Evolutionary conservation across 352 stramenopile genomes (phyloP), one percentile per base, ranked within the genome.

Genomic region (Globisporangium cystogenes): DNA sequence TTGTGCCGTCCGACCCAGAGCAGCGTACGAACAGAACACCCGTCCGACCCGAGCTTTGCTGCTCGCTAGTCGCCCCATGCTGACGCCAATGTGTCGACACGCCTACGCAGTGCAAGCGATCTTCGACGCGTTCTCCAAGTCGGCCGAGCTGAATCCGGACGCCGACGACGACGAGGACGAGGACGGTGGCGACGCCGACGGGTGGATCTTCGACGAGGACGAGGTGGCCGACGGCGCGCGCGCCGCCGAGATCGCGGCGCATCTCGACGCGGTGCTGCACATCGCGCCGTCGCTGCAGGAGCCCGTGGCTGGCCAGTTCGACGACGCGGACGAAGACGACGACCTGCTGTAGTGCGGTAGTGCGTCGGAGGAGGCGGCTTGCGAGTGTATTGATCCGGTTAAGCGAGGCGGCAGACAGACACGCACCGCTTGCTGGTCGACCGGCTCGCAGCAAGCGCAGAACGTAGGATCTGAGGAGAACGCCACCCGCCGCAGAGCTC

Each of bases 161-260:
- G n/a, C n/a, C n/a, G n/a, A n/a, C 53, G 77, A 87, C 20, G 69
- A 82, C 33, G 71, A 78, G 12, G 64, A 70, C 14, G 68, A 72
- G 35, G 74, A 72, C 0, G 65, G 47, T 12, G 71, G 69, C 1
- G 74, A 72, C 40, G 64, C 58, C 18, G 79, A 82, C 37, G 77
- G 74, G 2, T 93, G 82, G 82, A 89, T 93, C 63, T 93, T 80
- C 61, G 74, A 93, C 63, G 76, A 83, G 51, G 72, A 91, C 35
- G 82, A 93, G 62, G 76, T 93, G 23, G 65, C 51, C 0, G 70
- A 78, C 43, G 81, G 80, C n/a, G 83, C 75, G 3, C 67, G 79
- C 45, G 78, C 75, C 33, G 74, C 72, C 10, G 57, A 82, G 44
- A 65, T 90, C 48, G 74, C 72, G 33, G 76, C 82, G 26, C 76